Evolutionary conservation across 768 basidiomycete genomes (phyloP), one percentile per base, ranked within the genome.

Genomic region (Phanerochaete sordida): DNA sequence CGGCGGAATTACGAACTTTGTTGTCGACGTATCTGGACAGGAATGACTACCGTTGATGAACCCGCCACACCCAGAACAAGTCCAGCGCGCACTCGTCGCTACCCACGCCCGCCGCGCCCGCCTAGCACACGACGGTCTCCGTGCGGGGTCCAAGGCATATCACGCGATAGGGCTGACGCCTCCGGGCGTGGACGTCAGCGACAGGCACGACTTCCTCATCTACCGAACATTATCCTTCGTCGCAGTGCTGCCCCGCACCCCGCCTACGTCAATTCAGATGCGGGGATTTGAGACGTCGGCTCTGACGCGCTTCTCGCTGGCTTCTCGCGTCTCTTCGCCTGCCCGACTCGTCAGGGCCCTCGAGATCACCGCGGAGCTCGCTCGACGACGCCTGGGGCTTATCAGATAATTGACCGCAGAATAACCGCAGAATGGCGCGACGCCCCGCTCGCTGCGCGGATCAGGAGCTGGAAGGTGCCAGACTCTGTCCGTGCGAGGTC

Each of bases 381-480:
- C 15, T 16, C 27, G 33, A 55, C 26, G 31, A 13, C 53, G 57
- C 19, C 26, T n/a, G 30, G 9, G 7, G 2, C 6, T 51, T 56
- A 59, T 63, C 62, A 28, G 58, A 59, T 63, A 37, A 59, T 59
- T 59, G 43, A 13, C 62, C 62, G 62, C 51, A 47, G 54, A 46
- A 59, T 55, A 63, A 23, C 62, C 62, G 54, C 27, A n/a, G n/a
- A n/a, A n/a, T n/a, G n/a, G n/a, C n/a, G n/a, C n/a, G n/a, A n/a
- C n/a, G n/a, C n/a, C n/a, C n/a, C n/a, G n/a, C 39, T 4, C 19
- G 8, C 39, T 43, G 19, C 39, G 39, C 39, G 33, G 33, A n/a
- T n/a, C n/a, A n/a, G n/a, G n/a, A n/a, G n/a, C n/a, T n/a, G n/a
- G n/a, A n/a, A n/a, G n/a, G n/a, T n/a, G n/a, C n/a, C n/a, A n/a